Evolutionary conservation across 2,329 filamentous ascomycete genomes (phyloP), one percentile per base, ranked within the genome.

Genomic region (Monosporascus sp.): DNA sequence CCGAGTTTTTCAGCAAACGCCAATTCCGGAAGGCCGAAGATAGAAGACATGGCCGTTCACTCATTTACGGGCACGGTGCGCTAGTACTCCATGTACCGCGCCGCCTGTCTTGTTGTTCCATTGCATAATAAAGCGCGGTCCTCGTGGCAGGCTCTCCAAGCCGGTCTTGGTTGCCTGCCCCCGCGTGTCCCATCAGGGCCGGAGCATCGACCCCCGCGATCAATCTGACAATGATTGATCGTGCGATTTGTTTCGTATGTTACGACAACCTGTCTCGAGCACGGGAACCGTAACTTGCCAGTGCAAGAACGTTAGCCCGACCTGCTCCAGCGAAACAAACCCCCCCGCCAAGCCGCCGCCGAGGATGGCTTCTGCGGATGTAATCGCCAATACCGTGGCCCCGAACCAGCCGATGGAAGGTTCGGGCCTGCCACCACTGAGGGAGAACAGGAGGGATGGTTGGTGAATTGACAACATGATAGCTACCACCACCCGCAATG

Each of bases 161-260:
- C 76, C 70, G 76, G 76, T 69, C 72, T 74, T 72, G 71, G 64
- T 55, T 52, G 53, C 58, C 52, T 60, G 60, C 57, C 65, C 63
- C 60, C 54, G 59, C 57, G 61, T 63, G 60, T 62, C 58, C 58
- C 72, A 69, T 70, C 68, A 73, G 75, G 77, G 77, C 76, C 77
- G 77, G 79, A 80, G 74, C 77, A 79, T 71, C 77, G 75, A 64
- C 75, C 76, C 72, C 74, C 72, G 70, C 67, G 68, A 68, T 59
- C 53, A 62, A 57, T 55, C 37, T 51, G 49, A 43, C 45, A 51
- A 51, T 59, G 50, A 48, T 14, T 31, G 53, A 47, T 57, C 61
- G 64, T 65, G 64, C 50, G 62, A 59, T 64, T 55, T 40, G 63
- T 66, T 66, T 64, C 59, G 64, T 64, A 62, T 65, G 61, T 64